These are phyloP conservation scores for Dactylellina drechsleri DNA, from an alignment of 2,329 filamentous ascomycete genomes.

Conservation along the genomic window DNA sequence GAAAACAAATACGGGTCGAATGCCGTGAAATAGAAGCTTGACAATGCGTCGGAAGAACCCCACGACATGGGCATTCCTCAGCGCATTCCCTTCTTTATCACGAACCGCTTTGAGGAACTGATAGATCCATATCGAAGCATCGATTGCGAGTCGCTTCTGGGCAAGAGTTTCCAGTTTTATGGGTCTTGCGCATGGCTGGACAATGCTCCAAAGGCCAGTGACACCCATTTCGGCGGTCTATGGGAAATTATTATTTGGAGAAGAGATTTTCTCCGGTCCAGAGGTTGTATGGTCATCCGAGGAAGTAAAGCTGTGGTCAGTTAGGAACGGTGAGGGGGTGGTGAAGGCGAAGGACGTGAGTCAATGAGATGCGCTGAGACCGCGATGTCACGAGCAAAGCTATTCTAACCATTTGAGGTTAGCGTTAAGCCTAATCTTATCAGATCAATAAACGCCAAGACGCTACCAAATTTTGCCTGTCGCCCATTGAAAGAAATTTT, in stretches of 20 bases:
- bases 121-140: slow-evolving; percentile 99
- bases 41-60: slow-evolving; percentile 98
- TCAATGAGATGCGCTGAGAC: slow-evolving; percentile 33
- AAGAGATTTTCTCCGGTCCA: slow-evolving; percentile 24
- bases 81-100: slow-evolving; percentile 95
- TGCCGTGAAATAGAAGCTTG: slow-evolving; percentile 95
- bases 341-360: slow-evolving; percentile 38
- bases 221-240: slow-evolving; percentile 78
- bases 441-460: slow-evolving; percentile 36
- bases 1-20: slow-evolving; percentile 96
- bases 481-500: background rate
- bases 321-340: slow-evolving; percentile 4
- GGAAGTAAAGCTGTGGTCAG: slow-evolving; percentile 22
- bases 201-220: slow-evolving; percentile 94
- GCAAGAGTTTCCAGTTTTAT: slow-evolving; percentile 97
- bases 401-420: slow-evolving; percentile 30
- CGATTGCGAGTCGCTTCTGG: slow-evolving; percentile 92
- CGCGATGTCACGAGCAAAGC: slow-evolving; percentile 46
- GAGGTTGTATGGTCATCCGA: slow-evolving; percentile 28
- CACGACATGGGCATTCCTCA: slow-evolving; percentile 94
- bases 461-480: slow-evolving; percentile 13
- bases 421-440: slow-evolving; percentile 42
- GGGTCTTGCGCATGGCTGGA: slow-evolving; percentile 92
- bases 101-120: slow-evolving; percentile 98
- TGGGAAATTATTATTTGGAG: slow-evolving; percentile 14